phyloP scores from a whole-genome alignment of 495 filamentous ascomycete species.

The Pseudevernia furfuracea region DNA sequence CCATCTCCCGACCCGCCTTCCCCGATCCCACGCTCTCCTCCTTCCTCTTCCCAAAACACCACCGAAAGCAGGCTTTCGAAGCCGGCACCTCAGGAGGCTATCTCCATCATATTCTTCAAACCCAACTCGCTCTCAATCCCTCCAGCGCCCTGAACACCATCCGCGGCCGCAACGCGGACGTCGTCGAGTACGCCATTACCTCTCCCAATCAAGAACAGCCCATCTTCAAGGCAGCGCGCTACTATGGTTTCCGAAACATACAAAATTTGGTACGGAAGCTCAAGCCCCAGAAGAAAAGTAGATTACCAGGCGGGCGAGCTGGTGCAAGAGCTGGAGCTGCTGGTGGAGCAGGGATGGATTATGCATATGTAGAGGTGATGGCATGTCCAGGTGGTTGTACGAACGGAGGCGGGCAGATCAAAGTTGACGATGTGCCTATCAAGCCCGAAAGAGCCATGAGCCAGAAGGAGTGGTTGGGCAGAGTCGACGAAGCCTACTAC shows the following conservation, averaged over 20 bases:
- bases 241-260: conserved; percentile 96
- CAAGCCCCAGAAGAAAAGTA: conserved; percentile 65
- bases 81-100: conserved; percentile 85
- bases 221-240: conserved; percentile 75
- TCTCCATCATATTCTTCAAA: conserved; percentile 67
- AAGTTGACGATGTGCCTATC: conserved; percentile 63
- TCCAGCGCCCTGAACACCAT: conserved; percentile 58
- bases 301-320: conserved; percentile 61
- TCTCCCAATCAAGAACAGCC: conserved; percentile 42
- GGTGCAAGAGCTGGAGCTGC: conserved; percentile 20
- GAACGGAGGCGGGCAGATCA: conserved; percentile 93
- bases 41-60: conserved; percentile 56
- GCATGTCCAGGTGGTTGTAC: conserved; percentile 96
- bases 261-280: conserved; percentile 89
- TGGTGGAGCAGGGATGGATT: conserved; percentile 46
- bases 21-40: conserved; percentile 59
- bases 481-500: conserved; percentile 91
- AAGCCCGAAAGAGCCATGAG: conserved; percentile 24
- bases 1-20: conserved; percentile 41
- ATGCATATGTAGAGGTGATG: conserved; percentile 95
- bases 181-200: conserved; percentile 69
- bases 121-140: conserved; percentile 59
- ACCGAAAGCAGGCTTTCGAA: conserved; percentile 31
- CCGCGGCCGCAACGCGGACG: conserved; percentile 81
- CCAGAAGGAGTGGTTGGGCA: conserved; percentile 60